Percentiles rank a stretch among this genome's conserved stretches.
These are phyloP conservation scores for Oryza meridionalis DNA, from an alignment of 176 grass and related monocot species.

Conservation along the genomic window DNA sequence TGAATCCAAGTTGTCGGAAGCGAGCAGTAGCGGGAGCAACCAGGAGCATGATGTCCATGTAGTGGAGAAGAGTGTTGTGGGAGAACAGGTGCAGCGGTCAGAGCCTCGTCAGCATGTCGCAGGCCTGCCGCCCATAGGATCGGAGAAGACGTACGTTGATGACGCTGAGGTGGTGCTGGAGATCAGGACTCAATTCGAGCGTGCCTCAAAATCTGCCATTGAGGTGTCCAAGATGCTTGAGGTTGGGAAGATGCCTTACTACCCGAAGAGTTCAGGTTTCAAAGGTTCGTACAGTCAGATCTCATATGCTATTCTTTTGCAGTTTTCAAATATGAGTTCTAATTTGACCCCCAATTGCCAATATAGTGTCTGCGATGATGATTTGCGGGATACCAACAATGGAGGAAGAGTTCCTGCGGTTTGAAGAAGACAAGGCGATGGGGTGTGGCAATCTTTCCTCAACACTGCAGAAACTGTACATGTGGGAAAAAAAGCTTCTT, in stretches of 20 bases:
- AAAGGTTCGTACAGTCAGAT: constrained; percentile 58
- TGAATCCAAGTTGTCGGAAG: constrained; percentile 60
- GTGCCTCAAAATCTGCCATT: constrained; percentile 66
- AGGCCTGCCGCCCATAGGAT: constrained; percentile 51
- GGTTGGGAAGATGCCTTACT: constrained; percentile 91
- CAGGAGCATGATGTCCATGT: constrained; percentile 83
- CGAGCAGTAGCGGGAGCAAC: constrained; percentile 51
- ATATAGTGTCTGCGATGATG: constrained; percentile 74
- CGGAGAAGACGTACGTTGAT: constrained; percentile 57
- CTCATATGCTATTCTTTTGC: constrained; percentile 19
- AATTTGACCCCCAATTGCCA: constrained; percentile 4
- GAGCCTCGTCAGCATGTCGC: constrained; percentile 41
- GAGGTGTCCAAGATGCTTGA: constrained; percentile 90
- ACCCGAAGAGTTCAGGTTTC: constrained; percentile 76
- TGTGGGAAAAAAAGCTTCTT: constrained; percentile 97
- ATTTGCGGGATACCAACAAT: constrained; percentile 71
- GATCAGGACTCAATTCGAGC: constrained; percentile 84
- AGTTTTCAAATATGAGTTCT: neutral
- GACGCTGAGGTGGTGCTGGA: constrained; percentile 73
- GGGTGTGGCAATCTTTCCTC: constrained; percentile 85
- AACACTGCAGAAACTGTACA: constrained; percentile 91
- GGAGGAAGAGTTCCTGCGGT: constrained; percentile 68
- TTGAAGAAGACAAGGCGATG: constrained; percentile 81
- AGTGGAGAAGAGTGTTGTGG: constrained; percentile 81
- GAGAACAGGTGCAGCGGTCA: constrained; percentile 53